Evolutionary conservation across 257 asterid species (phyloP).

Genomic region (Ajuga chamaepitys): DNA sequence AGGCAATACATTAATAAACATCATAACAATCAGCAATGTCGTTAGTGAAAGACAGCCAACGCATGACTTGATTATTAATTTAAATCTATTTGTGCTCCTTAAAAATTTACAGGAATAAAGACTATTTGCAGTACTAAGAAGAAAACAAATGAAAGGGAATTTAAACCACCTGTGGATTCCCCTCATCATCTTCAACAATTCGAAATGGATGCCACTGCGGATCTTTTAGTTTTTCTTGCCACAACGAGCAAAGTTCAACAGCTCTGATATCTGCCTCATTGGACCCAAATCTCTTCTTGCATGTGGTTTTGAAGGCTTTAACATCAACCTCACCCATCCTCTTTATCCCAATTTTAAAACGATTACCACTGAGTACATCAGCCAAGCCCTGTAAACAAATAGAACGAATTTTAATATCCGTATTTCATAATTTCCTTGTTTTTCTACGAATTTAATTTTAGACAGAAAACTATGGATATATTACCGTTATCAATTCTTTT

Average conservation of each 20-base stretch:
- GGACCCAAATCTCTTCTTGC: slow-evolving; percentile 31
- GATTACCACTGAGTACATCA: slow-evolving; percentile 28
- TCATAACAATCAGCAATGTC: too few relatives aligned
- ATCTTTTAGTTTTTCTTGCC: slow-evolving; percentile 44
- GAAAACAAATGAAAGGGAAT: not conserved
- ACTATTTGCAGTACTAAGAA: too few relatives aligned
- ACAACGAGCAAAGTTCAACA: slow-evolving; percentile 32
- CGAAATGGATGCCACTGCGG: slow-evolving; percentile 56
- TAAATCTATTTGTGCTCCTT: too few relatives aligned
- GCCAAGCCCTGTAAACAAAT: slow-evolving; percentile 34
- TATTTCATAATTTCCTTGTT: too few relatives aligned
- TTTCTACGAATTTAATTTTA: too few relatives aligned
- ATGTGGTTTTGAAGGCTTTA: slow-evolving; percentile 35
- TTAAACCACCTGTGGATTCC: slow-evolving; percentile 27
- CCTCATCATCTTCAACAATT: slow-evolving; percentile 23
- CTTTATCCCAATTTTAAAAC: slow-evolving; percentile 50
- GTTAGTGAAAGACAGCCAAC: too few relatives aligned
- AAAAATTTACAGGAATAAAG: too few relatives aligned
- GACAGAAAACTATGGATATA: slow-evolving; percentile 9
- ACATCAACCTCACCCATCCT: slow-evolving; percentile 63
- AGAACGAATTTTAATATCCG: not conserved
- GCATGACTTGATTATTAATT: too few relatives aligned
- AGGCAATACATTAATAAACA: too few relatives aligned
- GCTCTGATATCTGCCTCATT: slow-evolving; percentile 51
- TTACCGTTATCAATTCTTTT: slow-evolving; percentile 34